Percentiles rank a stretch among this genome's conserved stretches.
Conservation (phyloP, 371 early-diverging fungal species). For the Syncephalastrum monosporum region DNA sequence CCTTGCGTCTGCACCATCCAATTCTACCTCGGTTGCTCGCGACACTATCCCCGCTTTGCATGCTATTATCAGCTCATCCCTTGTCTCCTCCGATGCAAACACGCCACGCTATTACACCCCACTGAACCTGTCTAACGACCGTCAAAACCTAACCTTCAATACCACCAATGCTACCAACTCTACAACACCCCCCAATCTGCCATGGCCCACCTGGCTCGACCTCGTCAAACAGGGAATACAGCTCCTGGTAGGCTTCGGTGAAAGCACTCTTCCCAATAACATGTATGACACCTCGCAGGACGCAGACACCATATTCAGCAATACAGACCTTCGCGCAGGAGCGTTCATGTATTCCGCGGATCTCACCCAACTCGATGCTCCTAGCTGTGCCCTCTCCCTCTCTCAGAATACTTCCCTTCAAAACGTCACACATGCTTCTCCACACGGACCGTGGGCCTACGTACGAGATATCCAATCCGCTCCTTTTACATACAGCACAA, state of each 20-base stretch:
- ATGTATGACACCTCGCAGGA: constrained; percentile 21
- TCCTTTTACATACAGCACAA: constrained; percentile 15
- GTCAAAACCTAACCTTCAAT: constrained; percentile 9
- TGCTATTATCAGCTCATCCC: constrained; percentile 10
- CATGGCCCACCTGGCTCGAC: constrained; percentile 37
- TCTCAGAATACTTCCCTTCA: constrained; percentile 8
- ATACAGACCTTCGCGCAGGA: constrained; percentile 8
- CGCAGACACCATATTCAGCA: constrained; percentile 21
- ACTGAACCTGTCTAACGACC: constrained; percentile 2
- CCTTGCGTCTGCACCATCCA: no score
- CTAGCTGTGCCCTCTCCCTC: constrained; percentile 9
- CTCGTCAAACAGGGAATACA: constrained; percentile 26
- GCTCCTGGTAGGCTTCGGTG: constrained; percentile 35
- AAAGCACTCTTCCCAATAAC: constrained; percentile 3
- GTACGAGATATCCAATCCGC: constrained; percentile 10
- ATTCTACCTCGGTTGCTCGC: background rate
- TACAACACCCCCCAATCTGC: background rate
- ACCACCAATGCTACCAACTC: constrained; percentile 5
- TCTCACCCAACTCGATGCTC: constrained; percentile 8
- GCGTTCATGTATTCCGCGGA: constrained; percentile 9
- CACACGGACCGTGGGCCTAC: constrained; percentile 16
- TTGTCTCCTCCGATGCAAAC: constrained; percentile 1
- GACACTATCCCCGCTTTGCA: constrained; percentile 1
- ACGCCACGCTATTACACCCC: constrained; percentile 17
- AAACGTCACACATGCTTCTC: no score